Evolutionary conservation across 257 asterid species (phyloP).

Genomic region (Solanum piurae): DNA sequence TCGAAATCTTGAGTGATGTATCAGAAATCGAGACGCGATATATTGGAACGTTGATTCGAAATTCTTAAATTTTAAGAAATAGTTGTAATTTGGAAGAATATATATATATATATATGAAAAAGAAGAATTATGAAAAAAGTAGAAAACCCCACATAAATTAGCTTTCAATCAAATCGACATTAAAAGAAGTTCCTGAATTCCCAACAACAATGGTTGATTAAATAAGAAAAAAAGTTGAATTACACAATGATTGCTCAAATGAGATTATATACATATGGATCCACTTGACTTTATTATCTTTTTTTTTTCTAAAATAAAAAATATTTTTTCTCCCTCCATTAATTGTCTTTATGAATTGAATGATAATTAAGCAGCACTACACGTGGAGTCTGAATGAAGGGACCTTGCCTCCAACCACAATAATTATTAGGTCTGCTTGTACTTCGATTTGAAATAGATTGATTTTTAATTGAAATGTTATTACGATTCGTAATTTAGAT

Average conservation of each 20-base stretch:
- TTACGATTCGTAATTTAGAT: background rate
- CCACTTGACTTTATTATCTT: constrained; percentile 8
- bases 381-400: constrained; percentile 36
- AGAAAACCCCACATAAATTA: background rate
- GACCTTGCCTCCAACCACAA: constrained; percentile 17
- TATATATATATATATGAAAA: background rate
- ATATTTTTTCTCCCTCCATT: background rate
- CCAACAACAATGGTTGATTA: constrained; percentile 1
- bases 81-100: too few species aligned
- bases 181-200: background rate
- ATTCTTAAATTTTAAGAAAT: too few species aligned
- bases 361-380: constrained; percentile 17
- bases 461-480: background rate
- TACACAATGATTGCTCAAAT: constrained; percentile 23
- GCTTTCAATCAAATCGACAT: background rate
- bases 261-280: background rate
- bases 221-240: constrained; percentile 4
- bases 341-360: constrained; percentile 6
- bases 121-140: background rate
- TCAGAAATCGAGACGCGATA: too few species aligned
- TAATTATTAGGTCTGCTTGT: background rate
- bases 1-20: too few species aligned
- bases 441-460: background rate
- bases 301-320: too few species aligned
- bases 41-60: too few species aligned